Percentiles rank a stretch among this genome's conserved stretches.
Evolutionary conservation across 2,329 filamentous ascomycete species (phyloP).

Genomic region (Ilyonectria mors-panacis): DNA sequence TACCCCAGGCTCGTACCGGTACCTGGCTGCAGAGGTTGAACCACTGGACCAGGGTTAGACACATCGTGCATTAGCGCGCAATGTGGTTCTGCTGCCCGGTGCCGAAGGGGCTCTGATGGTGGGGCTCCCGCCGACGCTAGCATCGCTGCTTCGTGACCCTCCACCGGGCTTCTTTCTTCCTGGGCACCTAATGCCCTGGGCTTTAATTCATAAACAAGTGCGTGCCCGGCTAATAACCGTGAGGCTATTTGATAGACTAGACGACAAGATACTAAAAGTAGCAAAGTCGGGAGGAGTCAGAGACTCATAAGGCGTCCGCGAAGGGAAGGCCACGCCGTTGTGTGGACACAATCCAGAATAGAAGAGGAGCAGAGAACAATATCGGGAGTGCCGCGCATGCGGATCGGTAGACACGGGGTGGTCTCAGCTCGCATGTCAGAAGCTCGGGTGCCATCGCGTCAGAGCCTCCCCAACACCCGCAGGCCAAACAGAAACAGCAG

Average conservation of each 20-base stretch:
- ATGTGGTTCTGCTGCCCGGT: conserved; percentile 41
- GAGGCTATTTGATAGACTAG: conserved; percentile 13
- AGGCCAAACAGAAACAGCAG: conserved; percentile 29
- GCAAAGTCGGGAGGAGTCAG: conserved; percentile 5
- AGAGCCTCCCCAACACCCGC: conserved; percentile 6
- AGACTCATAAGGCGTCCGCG: not conserved
- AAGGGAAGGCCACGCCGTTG: conserved; percentile 14
- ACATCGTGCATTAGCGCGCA: conserved; percentile 49
- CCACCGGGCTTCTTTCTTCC: conserved; percentile 17
- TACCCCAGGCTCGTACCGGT: conserved; percentile 30
- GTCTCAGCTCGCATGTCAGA: conserved; percentile 19
- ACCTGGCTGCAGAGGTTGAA: conserved; percentile 17
- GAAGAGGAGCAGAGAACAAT: not conserved
- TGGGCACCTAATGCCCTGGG: conserved; percentile 21
- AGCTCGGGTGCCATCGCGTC: not conserved
- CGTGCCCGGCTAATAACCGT: conserved; percentile 1
- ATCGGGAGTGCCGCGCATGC: conserved; percentile 19
- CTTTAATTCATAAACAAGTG: conserved; percentile 30
- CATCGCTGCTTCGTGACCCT: conserved; percentile 34
- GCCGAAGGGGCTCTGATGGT: conserved; percentile 36
- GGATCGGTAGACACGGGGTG: conserved; percentile 21
- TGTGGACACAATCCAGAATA: conserved; percentile 10
- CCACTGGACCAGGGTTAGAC: conserved; percentile 46
- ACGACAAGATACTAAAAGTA: conserved; percentile 7
- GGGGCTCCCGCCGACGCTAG: conserved; percentile 35